Percentiles rank a stretch among this genome's conserved stretches.
These are phyloP conservation scores for Xylaria longipes DNA, from an alignment of 495 filamentous ascomycete species.

Conservation along the genomic window DNA sequence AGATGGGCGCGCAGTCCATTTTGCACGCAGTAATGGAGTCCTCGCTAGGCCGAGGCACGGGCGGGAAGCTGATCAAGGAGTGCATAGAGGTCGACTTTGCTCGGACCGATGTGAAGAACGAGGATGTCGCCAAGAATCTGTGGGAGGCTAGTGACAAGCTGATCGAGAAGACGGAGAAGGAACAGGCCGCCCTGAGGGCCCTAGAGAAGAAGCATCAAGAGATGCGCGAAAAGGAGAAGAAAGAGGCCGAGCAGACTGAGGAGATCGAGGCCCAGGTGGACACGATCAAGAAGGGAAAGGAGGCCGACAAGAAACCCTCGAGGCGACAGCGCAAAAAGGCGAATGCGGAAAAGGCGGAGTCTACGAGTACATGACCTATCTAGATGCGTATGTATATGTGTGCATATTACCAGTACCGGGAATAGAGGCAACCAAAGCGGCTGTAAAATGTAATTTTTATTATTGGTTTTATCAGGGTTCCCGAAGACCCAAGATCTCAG, in stretches of 20 bases:
- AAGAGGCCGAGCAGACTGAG: conserved; percentile 52
- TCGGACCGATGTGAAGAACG: conserved; percentile 77
- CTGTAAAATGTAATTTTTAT: background rate
- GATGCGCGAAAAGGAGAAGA: conserved; percentile 51
- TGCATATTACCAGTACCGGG: background rate
- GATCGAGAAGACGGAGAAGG: conserved; percentile 83
- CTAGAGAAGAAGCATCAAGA: conserved; percentile 72
- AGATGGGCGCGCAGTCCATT: conserved; percentile 85
- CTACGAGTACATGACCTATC: background rate
- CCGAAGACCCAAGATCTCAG: background rate
- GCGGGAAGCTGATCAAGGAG: conserved; percentile 84
- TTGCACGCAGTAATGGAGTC: conserved; percentile 85
- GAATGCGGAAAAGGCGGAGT: conserved; percentile 25
- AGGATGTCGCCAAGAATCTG: conserved; percentile 76
- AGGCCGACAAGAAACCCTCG: conserved; percentile 41
- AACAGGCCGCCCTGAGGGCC: conserved; percentile 70
- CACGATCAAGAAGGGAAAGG: conserved; percentile 49
- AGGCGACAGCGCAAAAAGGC: conserved; percentile 49
- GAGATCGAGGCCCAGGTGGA: conserved; percentile 52
- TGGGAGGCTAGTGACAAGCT: conserved; percentile 89
- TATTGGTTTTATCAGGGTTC: background rate
- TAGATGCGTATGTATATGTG: background rate
- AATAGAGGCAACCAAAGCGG: background rate
- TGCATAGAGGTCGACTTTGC: conserved; percentile 76
- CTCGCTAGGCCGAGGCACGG: conserved; percentile 63